Evolutionary conservation across 2,329 filamentous ascomycete species (phyloP).

Genomic region (Septoria petroselini): DNA sequence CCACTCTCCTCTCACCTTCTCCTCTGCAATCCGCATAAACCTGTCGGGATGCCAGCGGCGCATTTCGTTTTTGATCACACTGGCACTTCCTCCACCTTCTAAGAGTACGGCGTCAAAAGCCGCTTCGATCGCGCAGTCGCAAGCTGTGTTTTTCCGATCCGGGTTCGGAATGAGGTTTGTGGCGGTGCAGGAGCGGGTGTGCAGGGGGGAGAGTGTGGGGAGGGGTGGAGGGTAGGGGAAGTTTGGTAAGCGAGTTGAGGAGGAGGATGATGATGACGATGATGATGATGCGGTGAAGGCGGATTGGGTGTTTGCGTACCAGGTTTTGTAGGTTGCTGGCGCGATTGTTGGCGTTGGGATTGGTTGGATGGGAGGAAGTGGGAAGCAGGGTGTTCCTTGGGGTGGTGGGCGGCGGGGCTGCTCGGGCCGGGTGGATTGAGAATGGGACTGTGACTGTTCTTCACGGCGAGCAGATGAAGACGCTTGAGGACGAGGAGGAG

Average conservation of each 20-base stretch:
- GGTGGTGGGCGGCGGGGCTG: not conserved
- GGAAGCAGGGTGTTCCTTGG: not conserved
- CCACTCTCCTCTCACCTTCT: conserved; percentile 1
- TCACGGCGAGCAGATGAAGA: not conserved
- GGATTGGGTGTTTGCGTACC: not conserved
- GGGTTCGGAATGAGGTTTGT: no score
- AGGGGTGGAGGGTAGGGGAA: conserved; percentile 1
- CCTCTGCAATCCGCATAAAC: conserved; percentile 12
- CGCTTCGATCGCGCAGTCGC: conserved; percentile 9
- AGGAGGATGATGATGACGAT: not conserved
- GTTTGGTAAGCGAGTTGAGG: not conserved
- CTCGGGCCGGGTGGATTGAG: not conserved
- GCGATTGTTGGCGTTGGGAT: not conserved
- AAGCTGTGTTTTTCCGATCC: not conserved
- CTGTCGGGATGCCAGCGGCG: conserved; percentile 20
- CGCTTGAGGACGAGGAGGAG: not conserved
- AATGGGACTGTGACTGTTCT: not conserved
- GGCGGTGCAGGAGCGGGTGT: not conserved
- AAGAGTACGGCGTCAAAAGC: conserved; percentile 3
- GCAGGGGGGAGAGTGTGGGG: not conserved
- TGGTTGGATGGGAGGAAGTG: not conserved
- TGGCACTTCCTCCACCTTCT: not conserved
- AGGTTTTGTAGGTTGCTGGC: not conserved
- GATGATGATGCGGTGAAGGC: not conserved
- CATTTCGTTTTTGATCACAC: conserved; percentile 7